A percentile compares a stretch with the other conserved stretches of the same genome.
phyloP scores from a whole-genome alignment of 495 filamentous ascomycete species.

The Neurospora pannonica region DNA sequence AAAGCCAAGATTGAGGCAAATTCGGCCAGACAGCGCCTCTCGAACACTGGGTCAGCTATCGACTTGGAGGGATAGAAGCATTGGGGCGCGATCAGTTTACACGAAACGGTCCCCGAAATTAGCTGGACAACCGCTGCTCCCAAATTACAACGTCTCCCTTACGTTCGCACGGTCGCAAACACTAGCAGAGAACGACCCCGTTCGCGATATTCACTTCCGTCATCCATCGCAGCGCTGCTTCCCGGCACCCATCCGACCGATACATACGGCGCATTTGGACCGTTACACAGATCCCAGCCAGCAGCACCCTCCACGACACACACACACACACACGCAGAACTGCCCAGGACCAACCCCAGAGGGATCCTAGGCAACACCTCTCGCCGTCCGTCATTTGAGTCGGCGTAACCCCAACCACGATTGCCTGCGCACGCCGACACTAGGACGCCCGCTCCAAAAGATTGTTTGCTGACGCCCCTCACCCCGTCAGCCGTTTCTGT shows the following conservation, averaged over 20 bases:
- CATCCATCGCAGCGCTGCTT: background rate
- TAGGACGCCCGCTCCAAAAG: background rate
- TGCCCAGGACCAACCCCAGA: constrained; percentile 14
- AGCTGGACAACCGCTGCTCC: background rate
- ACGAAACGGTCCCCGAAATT: background rate
- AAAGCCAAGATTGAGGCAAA: background rate
- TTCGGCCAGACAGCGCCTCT: background rate
- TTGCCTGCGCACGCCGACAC: constrained; percentile 13
- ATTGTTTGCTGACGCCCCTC: constrained; percentile 10
- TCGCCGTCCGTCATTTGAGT: constrained; percentile 2
- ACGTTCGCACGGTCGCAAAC: constrained; percentile 1
- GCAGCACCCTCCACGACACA: background rate
- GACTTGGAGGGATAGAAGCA: background rate
- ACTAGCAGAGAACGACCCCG: background rate
- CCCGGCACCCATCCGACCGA: background rate
- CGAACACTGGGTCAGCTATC: background rate
- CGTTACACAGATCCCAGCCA: constrained; percentile 22
- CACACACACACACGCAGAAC: background rate
- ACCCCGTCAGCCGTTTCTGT: background rate
- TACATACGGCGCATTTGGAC: constrained; percentile 10
- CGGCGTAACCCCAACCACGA: constrained; percentile 18
- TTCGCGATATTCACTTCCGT: background rate
- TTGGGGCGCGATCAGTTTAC: background rate
- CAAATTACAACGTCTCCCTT: background rate
- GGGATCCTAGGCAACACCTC: constrained; percentile 4